Base-by-base conservation (phyloP, 169 alveolate species). In the Babesia divergens region DNA sequence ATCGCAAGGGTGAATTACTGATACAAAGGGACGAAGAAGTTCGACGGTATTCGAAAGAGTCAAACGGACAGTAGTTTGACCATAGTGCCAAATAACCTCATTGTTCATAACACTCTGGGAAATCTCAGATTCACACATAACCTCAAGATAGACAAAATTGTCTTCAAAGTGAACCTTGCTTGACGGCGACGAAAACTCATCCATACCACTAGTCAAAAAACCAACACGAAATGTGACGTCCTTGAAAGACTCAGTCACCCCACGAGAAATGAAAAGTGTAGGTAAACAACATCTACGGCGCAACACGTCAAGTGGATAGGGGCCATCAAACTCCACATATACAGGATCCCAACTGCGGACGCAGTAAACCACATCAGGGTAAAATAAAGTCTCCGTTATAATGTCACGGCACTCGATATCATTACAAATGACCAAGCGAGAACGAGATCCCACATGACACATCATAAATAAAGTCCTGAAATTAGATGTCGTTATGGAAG, bases 81-180 rank as follows among this genome's bases (percentile, higher is more conserved):
- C 72, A 32, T 24, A 44, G 35, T 34, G 31, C 72, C 72, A 62
- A 44, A 62, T 20, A 13, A 62, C 38, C 26, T 62, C 60, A 46
- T 62, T 35, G 43, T 49, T 35, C 1, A 31, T 20, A 35, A 62
- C 72, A 3, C n/a, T 18, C 40, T 62, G 72, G 28, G 56, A 29
- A 3, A 62, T 40, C 59, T 40, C 54, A n/a, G 26, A 6, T 13
- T 46, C 72, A 3, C 31, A 31, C 35, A n/a, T 31, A 4, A 62
- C 20, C 49, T 62, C 72, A 24, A 62, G 20, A 47, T 44, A 62
- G 31, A 62, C 28, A 26, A 62, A 29, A 29, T 49, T 32, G 29
- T 46, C 43, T 18, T 62, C 60, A n/a, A 62, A 47, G 34, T 62
- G 72, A 18, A 62, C 72, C 72, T 47, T 62, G 59, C 52, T 42